Base-by-base conservation (phyloP, 148 eudicot genomes). In the Cornus controversa region DNA sequence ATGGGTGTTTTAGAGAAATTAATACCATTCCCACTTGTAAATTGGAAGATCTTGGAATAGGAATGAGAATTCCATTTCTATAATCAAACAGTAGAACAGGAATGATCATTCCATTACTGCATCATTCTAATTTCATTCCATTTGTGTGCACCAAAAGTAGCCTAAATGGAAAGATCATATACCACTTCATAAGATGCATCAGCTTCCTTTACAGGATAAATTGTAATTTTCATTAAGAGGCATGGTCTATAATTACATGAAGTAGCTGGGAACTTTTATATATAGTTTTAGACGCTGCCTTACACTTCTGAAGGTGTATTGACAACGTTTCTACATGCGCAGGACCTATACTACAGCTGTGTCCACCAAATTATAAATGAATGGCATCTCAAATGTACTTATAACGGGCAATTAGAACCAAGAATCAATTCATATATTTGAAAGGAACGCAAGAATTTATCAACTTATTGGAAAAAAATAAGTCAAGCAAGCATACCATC, bases 401-500 rank as follows among this genome's bases (percentile, higher is more conserved):
- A 45, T 45, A 11, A 14, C 14, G 57, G 0, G 57, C 57, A 50
- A 50, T 50, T 2, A 3, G 5, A 50, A 50, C 57, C 57, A 8
- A 45, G 4, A 45, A 45, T 45, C 50, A 45, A 45, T 45, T 45
- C 50, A 45, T 16, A 58, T 58, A 60, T 20, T 60, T 22, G 64
- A 18, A 60, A 3, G 25, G 6, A 60, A 60, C 5, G 20, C 22
- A 54, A 60, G 24, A 60, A 20, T 57, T 57, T 22, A 60, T 5
- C 25, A 60, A 4, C 25, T 60, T 60, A 22, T 20, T 20, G 8
- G 1, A 60, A 60, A 66, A n/a, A 42, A 18, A 10, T 75, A 71
- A 72, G 66, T 67, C 58, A 5, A 36, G 77, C 8, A 82, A 57
- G 66, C 95, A 65, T 90, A 96, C 99, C 99, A 96, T 83, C 99